Percentiles rank a stretch among this genome's conserved stretches.
These are phyloP conservation scores for Neophaeococcomyces aloes DNA, from an alignment of 2,329 filamentous ascomycete species.

Conservation along the genomic window DNA sequence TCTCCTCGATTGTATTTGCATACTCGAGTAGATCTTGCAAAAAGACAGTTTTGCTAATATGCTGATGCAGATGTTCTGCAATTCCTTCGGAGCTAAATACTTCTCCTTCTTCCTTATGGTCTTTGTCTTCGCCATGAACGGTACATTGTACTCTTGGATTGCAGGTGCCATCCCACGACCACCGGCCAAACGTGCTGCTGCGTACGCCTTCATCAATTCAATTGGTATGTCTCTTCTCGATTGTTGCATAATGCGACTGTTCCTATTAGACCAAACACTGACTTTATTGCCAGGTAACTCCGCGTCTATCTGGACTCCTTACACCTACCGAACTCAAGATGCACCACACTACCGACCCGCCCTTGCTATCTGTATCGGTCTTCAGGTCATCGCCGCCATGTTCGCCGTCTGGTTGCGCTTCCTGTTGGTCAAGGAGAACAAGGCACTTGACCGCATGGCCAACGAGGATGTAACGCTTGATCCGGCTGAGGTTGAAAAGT, in stretches of 20 bases:
- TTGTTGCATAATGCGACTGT: neutral
- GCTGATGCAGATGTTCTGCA: slow-evolving; percentile 34
- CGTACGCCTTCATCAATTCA: slow-evolving; percentile 46
- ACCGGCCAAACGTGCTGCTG: slow-evolving; percentile 45
- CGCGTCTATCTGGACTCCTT: slow-evolving; percentile 43
- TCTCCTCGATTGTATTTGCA: too few relatives aligned
- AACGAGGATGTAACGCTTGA: slow-evolving; percentile 35
- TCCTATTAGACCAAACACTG: neutral
- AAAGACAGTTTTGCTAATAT: too few relatives aligned
- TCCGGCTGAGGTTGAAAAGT: slow-evolving; percentile 35
- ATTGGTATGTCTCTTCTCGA: slow-evolving; percentile 26
- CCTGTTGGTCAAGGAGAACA: slow-evolving; percentile 37
- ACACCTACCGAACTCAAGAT: slow-evolving; percentile 35
- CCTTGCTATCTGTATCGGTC: slow-evolving; percentile 33
- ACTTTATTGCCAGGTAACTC: slow-evolving; percentile 30
- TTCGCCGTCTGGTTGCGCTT: slow-evolving; percentile 29
- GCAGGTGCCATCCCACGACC: slow-evolving; percentile 42
- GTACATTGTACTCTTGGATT: slow-evolving; percentile 42
- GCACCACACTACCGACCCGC: slow-evolving; percentile 32
- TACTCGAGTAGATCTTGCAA: too few relatives aligned
- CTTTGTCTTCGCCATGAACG: slow-evolving; percentile 48
- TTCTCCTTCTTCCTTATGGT: slow-evolving; percentile 45
- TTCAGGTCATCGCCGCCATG: slow-evolving; percentile 28
- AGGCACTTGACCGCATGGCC: slow-evolving; percentile 40
- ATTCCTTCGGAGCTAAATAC: slow-evolving; percentile 44